Evolutionary conservation across 2,329 filamentous ascomycete species (phyloP), one percentile per base, ranked within the genome.

Genomic region (Aureobasidium sp.): DNA sequence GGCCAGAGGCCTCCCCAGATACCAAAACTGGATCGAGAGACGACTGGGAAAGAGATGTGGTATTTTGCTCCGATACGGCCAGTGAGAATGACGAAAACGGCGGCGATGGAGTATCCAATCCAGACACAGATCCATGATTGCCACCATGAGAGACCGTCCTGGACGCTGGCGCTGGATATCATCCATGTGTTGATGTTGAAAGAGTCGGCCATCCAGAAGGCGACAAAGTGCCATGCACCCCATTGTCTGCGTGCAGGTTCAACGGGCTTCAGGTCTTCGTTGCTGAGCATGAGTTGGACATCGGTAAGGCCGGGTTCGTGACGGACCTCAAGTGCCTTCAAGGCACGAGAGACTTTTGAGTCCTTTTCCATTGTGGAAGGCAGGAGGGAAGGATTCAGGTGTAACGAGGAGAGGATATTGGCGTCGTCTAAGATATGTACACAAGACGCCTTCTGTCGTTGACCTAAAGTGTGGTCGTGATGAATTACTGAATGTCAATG

Each of bases 1-100:
- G 91, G 91, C 91, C 91, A 96, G 57, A 96, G 76, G 31, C 86
- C 87, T 1, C 92, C 92, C 89, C 90, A 96, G 62, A 96, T 88
- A 17, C 92, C 92, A 69, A 96, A 96, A 0, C 87, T 90, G 0
- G 89, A 81, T 61, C 92, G 81, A 66, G 82, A 83, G 36, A 88
- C 86, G 39, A 96, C 90, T 0, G 92, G 91, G 72, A 96, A 96
- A 1, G 89, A 88, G 66, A 96, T 90, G 73, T 96, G 91, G 73
- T 96, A 96, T 29, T 83, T 84, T 12, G 91, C 89, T 64, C 91
- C 92, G 56, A 96, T 92, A 53, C 90, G 86, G 66, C 90, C 91
- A 6, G 89, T 95, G 65, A 87, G 65, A 69, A 85, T 87, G 66
- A 95, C 82, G 75, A 96, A 95, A 70, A 77, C 78, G 37, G 81